A percentile compares a stretch with the other conserved stretches of the same genome.
Evolutionary conservation across 192 early-diverging fungal species (phyloP).

Genomic region (Coemansia sp.): DNA sequence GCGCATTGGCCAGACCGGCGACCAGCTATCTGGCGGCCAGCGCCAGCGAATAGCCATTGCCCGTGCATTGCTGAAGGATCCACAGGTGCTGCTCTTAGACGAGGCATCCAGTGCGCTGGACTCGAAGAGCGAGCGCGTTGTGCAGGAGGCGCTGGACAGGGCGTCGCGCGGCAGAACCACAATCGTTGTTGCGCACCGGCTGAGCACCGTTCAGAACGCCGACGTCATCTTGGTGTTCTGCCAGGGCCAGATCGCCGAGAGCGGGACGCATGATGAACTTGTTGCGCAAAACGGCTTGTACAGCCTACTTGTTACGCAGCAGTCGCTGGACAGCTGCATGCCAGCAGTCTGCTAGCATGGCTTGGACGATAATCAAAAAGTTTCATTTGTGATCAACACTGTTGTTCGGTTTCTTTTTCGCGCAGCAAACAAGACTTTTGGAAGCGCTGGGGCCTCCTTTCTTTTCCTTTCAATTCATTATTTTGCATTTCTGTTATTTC

Average conservation of each 20-base stretch:
- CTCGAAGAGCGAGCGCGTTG: conserved; percentile 75
- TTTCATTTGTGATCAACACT: background rate
- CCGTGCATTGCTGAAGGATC: conserved; percentile 66
- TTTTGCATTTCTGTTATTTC: too few species aligned
- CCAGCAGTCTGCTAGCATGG: too few species aligned
- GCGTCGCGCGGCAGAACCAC: conserved; percentile 73
- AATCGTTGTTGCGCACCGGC: conserved; percentile 71
- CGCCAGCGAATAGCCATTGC: conserved; percentile 74
- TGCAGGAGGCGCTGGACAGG: conserved; percentile 76
- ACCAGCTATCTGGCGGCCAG: conserved; percentile 66
- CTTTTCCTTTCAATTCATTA: too few species aligned
- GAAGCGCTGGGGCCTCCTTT: too few species aligned
- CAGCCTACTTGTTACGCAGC: conserved; percentile 62
- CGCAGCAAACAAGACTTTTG: background rate
- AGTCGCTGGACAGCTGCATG: conserved; percentile 57
- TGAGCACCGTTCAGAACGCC: conserved; percentile 83
- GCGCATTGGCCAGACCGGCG: conserved; percentile 66
- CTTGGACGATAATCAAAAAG: background rate
- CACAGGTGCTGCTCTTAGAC: conserved; percentile 74
- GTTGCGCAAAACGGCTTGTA: conserved; percentile 62
- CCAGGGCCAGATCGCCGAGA: conserved; percentile 64
- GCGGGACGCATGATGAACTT: conserved; percentile 67
- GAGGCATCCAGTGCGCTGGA: conserved; percentile 86
- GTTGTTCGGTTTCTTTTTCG: background rate
- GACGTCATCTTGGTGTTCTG: conserved; percentile 73